A percentile compares a stretch with the other conserved stretches of the same genome.
phyloP scores from a whole-genome alignment of 768 basidiomycete genomes.

The Podaxis rugospora region DNA sequence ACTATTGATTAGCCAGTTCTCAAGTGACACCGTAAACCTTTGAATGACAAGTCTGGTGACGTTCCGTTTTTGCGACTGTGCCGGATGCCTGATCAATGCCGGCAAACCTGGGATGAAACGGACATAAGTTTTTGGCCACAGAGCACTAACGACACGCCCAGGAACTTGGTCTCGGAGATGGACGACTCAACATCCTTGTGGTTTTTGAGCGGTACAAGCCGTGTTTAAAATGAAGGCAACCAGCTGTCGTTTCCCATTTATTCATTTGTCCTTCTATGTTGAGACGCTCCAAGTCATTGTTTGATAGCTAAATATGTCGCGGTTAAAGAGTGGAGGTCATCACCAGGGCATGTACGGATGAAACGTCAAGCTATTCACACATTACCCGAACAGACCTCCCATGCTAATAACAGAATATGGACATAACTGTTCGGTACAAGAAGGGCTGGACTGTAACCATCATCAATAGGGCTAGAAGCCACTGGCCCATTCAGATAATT shows the following conservation, averaged over 20 bases:
- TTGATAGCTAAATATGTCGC: neutral
- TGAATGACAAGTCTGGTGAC: neutral
- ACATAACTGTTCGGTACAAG: neutral
- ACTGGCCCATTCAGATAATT: neutral
- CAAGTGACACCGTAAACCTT: neutral
- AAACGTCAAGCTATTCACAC: conserved; percentile 2
- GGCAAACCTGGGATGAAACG: neutral
- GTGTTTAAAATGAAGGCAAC: neutral
- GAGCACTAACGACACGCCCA: neutral
- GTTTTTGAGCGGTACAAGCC: neutral
- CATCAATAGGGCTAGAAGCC: conserved; percentile 7
- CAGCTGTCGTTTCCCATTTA: neutral
- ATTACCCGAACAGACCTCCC: conserved; percentile 5
- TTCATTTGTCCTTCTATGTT: conserved; percentile 6
- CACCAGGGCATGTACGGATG: neutral
- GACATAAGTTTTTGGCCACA: neutral
- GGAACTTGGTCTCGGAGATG: conserved; percentile 5
- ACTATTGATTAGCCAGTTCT: neutral
- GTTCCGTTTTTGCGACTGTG: neutral
- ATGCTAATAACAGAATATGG: conserved; percentile 8
- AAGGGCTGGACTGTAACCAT: neutral
- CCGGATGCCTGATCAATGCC: neutral
- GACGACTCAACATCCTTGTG: neutral
- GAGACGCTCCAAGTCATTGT: neutral
- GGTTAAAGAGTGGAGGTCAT: neutral